Evolutionary conservation across 345 rosid species (phyloP), one percentile per base, ranked within the genome.

Genomic region (Gossypium sturtianum): DNA sequence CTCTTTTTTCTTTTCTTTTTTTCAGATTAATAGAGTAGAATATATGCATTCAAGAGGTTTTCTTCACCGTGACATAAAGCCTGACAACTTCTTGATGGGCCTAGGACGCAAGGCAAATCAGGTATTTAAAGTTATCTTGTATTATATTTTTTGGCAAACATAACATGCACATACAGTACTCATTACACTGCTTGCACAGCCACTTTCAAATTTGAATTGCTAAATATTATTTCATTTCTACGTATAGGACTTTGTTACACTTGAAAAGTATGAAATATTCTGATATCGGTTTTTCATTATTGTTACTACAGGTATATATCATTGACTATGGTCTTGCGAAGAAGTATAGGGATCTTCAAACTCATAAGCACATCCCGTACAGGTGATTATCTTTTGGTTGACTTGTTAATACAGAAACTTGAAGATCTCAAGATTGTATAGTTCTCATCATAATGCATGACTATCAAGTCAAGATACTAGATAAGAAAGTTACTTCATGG

Each of bases 301-400:
- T 78, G 12, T 57, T 81, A 1, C 70, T 20, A 22, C 82, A 91
- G 97, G 94, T 91, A 43, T 91, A 89, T 75, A 78, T 83, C 72
- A 91, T 91, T 82, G 97, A 91, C 77, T 91, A 83, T 88, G 97
- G 97, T 58, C 97, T 91, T 74, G 97, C 91, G 22, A 91, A 91
- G 87, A 91, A 89, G 81, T 91, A 91, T 80, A 87, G 94, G 82
- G 94, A 91, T 82, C 94, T 91, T 80, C 97, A 91, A 78, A 91
- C 97, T 56, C 92, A 89, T 71, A 89, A 89, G 85, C 97, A 91
- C 83, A 91, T 91, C 68, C 93, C 93, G 3, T 91, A 91, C 79
- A 87, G 94, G 94, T 87, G 81, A 77, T 12, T 20, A 45, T 72
- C 17, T 38, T 75, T 44, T 11, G 66, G 9, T 66, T 52, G 54